Conservation (phyloP, 495 filamentous ascomycete genomes). For the Cercophora sp. region DNA sequence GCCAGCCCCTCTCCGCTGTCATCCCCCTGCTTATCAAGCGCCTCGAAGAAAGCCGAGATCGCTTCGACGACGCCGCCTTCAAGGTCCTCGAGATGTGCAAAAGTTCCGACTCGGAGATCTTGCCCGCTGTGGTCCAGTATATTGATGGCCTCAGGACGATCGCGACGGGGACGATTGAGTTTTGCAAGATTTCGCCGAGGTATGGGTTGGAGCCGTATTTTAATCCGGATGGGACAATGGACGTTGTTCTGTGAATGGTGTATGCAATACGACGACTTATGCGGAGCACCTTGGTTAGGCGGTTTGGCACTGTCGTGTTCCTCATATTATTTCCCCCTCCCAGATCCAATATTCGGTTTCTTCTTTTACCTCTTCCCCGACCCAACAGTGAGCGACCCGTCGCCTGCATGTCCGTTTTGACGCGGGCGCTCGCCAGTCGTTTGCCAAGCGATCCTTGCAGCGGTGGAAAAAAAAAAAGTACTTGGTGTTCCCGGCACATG, state of each 20-base stretch:
- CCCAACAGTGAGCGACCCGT: not conserved
- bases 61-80: conserved; percentile 2
- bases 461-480: not conserved
- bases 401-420: too few species aligned
- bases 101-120: not conserved
- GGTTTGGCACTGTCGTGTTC: not conserved
- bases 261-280: conserved; percentile 26
- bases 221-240: conserved; percentile 1
- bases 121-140: not conserved
- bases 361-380: not conserved
- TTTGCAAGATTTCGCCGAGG: conserved; percentile 3
- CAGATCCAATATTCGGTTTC: not conserved
- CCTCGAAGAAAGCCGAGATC: not conserved
- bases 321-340: not conserved
- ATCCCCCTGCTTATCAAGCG: not conserved
- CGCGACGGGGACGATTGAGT: conserved; percentile 1
- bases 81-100: conserved; percentile 1
- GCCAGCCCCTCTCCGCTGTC: conserved; percentile 4
- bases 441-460: not conserved
- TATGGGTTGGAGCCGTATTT: conserved; percentile 1
- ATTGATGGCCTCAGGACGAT: conserved; percentile 3
- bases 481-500: too few species aligned
- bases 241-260: not conserved
- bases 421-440: not conserved
- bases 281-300: not conserved